phyloP scores from a whole-genome alignment of 768 basidiomycete genomes.

The Rhizopogon vinicolor region DNA sequence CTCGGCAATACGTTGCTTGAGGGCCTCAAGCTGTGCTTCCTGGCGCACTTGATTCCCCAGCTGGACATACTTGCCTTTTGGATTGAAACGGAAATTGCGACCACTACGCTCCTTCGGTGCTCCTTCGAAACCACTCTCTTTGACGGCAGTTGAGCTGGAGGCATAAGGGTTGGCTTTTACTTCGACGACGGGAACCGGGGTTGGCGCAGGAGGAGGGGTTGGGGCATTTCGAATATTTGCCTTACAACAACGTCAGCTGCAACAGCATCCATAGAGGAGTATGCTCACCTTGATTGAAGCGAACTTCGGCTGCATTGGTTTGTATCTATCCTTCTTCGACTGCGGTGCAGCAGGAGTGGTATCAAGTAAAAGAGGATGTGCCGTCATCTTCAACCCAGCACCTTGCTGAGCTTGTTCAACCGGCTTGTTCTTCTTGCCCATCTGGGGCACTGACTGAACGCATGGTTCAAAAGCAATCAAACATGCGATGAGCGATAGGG shows the following conservation, averaged over 20 bases:
- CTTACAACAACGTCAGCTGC: slow-evolving; percentile 23
- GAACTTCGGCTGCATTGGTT: slow-evolving; percentile 99
- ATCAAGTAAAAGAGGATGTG: slow-evolving; percentile 82
- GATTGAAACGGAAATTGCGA: slow-evolving; percentile 78
- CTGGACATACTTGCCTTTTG: slow-evolving; percentile 87
- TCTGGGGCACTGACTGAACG: slow-evolving; percentile 47
- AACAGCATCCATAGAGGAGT: neutral
- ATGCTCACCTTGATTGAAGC: slow-evolving; percentile 79
- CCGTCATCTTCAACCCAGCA: slow-evolving; percentile 84
- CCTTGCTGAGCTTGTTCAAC: slow-evolving; percentile 72
- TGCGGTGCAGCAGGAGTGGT: slow-evolving; percentile 47
- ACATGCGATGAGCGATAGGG: slow-evolving; percentile 1
- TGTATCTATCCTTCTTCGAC: slow-evolving; percentile 89
- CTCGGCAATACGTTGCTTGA: slow-evolving; percentile 92
- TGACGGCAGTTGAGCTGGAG: slow-evolving; percentile 37
- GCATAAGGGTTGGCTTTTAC: slow-evolving; percentile 75
- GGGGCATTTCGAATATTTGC: slow-evolving; percentile 78
- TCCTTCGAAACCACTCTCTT: slow-evolving; percentile 67
- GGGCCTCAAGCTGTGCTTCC: slow-evolving; percentile 78
- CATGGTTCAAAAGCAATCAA: neutral
- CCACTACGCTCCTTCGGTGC: slow-evolving; percentile 68
- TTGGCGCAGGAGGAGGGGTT: slow-evolving; percentile 47
- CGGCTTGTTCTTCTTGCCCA: slow-evolving; percentile 47
- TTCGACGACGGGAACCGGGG: slow-evolving; percentile 35
- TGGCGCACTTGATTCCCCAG: slow-evolving; percentile 67